Evolutionary conservation across 2,329 filamentous ascomycete species (phyloP).

Genomic region (Arachnomyces sp.): DNA sequence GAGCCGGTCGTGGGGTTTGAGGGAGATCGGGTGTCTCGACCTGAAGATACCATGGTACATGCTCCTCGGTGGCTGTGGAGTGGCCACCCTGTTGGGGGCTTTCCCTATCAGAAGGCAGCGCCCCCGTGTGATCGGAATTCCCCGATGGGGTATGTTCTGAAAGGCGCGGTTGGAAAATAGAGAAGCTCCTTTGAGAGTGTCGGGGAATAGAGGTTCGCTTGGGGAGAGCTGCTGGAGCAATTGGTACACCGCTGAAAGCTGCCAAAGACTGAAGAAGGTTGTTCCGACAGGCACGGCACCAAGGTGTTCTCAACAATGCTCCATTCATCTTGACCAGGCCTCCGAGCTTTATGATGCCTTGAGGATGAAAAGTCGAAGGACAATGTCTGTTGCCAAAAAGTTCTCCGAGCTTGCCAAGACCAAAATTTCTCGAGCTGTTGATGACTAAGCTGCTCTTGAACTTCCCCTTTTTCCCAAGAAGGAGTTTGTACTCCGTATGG

Average conservation of each 20-base stretch:
- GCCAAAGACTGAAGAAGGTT: slow-evolving; percentile 23
- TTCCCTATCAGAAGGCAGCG: slow-evolving; percentile 4
- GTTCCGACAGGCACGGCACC: slow-evolving; percentile 24
- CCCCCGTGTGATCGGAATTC: not conserved
- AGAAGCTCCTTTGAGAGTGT: not conserved
- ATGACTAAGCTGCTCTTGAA: too few species aligned
- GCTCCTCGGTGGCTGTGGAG: slow-evolving; percentile 11
- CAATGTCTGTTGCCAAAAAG: slow-evolving; percentile 4
- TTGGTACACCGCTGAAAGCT: slow-evolving; percentile 20
- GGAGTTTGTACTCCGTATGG: too few species aligned
- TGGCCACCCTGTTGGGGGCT: slow-evolving; percentile 4
- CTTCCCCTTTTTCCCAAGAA: too few species aligned
- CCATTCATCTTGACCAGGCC: slow-evolving; percentile 22
- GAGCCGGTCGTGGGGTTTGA: slow-evolving; percentile 40
- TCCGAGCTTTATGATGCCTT: not conserved
- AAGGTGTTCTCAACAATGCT: slow-evolving; percentile 22
- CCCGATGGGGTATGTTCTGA: not conserved
- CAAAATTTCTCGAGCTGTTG: too few species aligned
- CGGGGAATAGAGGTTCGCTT: not conserved
- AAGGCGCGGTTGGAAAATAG: not conserved
- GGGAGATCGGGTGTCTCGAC: slow-evolving; percentile 46
- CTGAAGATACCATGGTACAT: slow-evolving; percentile 79
- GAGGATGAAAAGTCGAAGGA: slow-evolving; percentile 1
- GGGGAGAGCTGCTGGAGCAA: slow-evolving; percentile 12
- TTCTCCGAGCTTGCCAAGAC: not conserved